Conservation (phyloP, 2,329 filamentous ascomycete genomes). For the Verticillium albo-atrum region DNA sequence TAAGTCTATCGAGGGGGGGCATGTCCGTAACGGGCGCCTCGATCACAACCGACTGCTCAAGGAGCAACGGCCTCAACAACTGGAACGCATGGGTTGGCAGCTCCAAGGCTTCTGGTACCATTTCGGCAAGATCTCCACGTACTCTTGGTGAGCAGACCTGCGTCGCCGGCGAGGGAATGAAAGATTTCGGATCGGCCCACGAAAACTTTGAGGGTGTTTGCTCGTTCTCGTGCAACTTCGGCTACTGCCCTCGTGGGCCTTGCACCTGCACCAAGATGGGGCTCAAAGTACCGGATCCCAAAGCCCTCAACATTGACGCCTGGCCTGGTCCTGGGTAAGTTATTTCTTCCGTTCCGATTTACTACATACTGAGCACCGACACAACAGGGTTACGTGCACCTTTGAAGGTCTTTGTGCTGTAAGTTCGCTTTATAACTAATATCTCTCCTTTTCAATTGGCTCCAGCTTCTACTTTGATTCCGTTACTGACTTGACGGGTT, state of each 20-base stretch:
- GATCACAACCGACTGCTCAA: slow-evolving; percentile 1
- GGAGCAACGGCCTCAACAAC: slow-evolving; percentile 5
- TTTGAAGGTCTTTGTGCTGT: slow-evolving; percentile 4
- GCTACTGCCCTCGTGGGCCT: slow-evolving; percentile 24
- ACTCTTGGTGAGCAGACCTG: slow-evolving; percentile 13
- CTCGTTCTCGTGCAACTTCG: slow-evolving; percentile 21
- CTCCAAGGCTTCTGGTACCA: slow-evolving; percentile 1
- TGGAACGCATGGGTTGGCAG: slow-evolving; percentile 9
- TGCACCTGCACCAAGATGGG: slow-evolving; percentile 28
- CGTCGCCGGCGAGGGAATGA: slow-evolving; percentile 16
- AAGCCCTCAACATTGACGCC: background rate
- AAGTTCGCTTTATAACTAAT: too few species aligned
- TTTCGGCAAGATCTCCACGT: background rate
- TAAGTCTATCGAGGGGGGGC: slow-evolving; percentile 5
- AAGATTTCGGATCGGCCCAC: slow-evolving; percentile 3
- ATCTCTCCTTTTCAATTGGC: too few species aligned
- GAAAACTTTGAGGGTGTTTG: slow-evolving; percentile 29
- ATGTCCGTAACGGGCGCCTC: background rate
- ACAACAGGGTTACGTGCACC: background rate
- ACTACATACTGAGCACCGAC: background rate
- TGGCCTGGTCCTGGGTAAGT: background rate
- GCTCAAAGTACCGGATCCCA: slow-evolving; percentile 12
- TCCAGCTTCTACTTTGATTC: too few species aligned
- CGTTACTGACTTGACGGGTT: background rate
- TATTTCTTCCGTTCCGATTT: background rate